Conservation (phyloP, 2,329 filamentous ascomycete genomes). For the Colletotrichum ledebouriae region DNA sequence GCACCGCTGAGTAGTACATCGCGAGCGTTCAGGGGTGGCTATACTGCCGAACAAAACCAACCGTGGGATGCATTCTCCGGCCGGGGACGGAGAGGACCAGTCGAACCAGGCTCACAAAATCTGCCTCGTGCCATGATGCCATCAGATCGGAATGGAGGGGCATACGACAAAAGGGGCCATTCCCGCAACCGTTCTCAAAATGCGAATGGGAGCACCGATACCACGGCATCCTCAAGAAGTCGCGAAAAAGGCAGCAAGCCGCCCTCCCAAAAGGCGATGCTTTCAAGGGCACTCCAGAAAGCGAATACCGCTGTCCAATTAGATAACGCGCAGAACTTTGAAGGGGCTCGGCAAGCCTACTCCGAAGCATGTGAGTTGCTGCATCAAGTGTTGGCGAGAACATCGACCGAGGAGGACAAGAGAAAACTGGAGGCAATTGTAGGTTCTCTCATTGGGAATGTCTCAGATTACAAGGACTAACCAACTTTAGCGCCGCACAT, state of each 20-base stretch:
- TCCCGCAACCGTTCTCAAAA: slow-evolving; percentile 61
- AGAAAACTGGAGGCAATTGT: slow-evolving; percentile 95
- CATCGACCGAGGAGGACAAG: slow-evolving; percentile 86
- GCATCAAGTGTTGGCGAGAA: slow-evolving; percentile 88
- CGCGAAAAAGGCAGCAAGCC: slow-evolving; percentile 55
- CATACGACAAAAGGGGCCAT: slow-evolving; percentile 52
- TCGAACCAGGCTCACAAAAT: slow-evolving; percentile 21
- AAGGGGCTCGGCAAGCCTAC: slow-evolving; percentile 91
- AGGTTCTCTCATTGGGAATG: slow-evolving; percentile 56
- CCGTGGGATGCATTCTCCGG: slow-evolving; percentile 38
- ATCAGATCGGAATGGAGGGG: slow-evolving; percentile 51
- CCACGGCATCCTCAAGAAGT: slow-evolving; percentile 53
- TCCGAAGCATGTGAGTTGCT: slow-evolving; percentile 89
- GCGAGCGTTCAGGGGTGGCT: slow-evolving; percentile 3
- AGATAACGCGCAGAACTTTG: slow-evolving; percentile 95
- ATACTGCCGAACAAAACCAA: slow-evolving; percentile 1
- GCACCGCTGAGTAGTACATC: slow-evolving; percentile 3
- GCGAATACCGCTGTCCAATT: slow-evolving; percentile 95
- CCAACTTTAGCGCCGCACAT: slow-evolving; percentile 80
- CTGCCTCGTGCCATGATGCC: slow-evolving; percentile 41
- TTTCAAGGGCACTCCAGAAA: slow-evolving; percentile 94
- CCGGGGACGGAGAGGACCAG: slow-evolving; percentile 32
- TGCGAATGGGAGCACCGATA: slow-evolving; percentile 60
- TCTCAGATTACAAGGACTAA: slow-evolving; percentile 13
- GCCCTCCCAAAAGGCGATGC: slow-evolving; percentile 93